Conservation (phyloP, 176 grass and related monocot species). For the sorghum (Sorghum bicolor) region DNA sequence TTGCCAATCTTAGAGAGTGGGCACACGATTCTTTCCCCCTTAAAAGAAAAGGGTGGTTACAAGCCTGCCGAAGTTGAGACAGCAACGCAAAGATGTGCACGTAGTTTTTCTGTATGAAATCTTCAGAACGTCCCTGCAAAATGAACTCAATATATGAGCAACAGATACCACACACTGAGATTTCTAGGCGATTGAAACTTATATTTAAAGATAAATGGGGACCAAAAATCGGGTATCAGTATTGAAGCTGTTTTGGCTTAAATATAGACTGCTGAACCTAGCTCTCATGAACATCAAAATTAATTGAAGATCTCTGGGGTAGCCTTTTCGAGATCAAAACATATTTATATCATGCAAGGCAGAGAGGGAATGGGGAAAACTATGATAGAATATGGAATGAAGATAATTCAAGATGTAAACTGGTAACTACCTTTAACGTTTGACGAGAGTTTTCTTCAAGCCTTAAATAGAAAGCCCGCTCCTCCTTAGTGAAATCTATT, state of each 20-base stretch:
- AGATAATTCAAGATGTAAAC: neutral
- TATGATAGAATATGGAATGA: neutral
- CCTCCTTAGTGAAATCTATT: slow-evolving; percentile 77
- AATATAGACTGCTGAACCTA: neutral
- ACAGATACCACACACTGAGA: neutral
- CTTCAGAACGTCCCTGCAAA: slow-evolving; percentile 36
- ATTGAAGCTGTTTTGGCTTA: neutral
- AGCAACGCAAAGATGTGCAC: slow-evolving; percentile 82
- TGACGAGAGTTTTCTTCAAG: slow-evolving; percentile 74
- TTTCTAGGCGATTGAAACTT: neutral
- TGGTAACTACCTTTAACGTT: slow-evolving; percentile 66
- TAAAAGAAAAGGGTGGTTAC: slow-evolving; percentile 76
- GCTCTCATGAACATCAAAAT: neutral
- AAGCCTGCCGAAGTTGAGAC: slow-evolving; percentile 81
- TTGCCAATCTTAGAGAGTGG: slow-evolving; percentile 57
- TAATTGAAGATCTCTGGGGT: neutral
- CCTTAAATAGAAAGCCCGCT: slow-evolving; percentile 74
- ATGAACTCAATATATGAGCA: slow-evolving; percentile 11
- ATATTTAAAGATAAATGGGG: neutral
- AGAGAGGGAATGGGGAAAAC: neutral
- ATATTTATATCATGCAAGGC: neutral
- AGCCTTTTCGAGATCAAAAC: neutral
- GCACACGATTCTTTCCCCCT: slow-evolving; percentile 44
- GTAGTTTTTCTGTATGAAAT: slow-evolving; percentile 63
- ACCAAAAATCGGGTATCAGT: neutral